Evolutionary conservation across 139 green algal genomes (phyloP).

Genomic region (Volvox reticuliferus): DNA sequence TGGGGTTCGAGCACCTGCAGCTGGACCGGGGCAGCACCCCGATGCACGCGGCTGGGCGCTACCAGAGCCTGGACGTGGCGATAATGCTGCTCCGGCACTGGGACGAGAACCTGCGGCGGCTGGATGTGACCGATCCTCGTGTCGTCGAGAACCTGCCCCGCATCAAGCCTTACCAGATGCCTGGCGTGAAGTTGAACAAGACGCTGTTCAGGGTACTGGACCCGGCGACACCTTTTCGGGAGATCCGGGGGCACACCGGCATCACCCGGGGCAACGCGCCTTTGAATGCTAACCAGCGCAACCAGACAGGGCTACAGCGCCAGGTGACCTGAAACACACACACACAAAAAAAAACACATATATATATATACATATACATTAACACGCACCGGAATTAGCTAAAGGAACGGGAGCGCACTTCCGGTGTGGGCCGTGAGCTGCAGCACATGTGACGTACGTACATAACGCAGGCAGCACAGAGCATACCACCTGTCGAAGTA

Average conservation of each 20-base stretch:
- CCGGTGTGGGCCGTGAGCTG: too few species aligned
- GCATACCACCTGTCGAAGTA: too few species aligned
- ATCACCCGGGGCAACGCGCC: neutral
- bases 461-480: too few species aligned
- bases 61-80: conserved; percentile 4
- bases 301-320: neutral
- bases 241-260: conserved; percentile 5
- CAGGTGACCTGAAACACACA: neutral
- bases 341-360: neutral
- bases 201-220: conserved; percentile 23
- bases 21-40: conserved; percentile 5
- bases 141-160: neutral
- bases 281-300: neutral
- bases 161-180: conserved; percentile 20
- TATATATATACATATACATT: neutral
- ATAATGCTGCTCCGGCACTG: conserved; percentile 30
- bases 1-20: conserved; percentile 2
- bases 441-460: too few species aligned
- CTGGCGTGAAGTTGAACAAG: neutral
- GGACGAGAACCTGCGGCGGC: neutral
- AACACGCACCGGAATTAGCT: neutral
- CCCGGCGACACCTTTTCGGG: neutral
- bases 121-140: conserved; percentile 28
- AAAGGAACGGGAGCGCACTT: too few species aligned
- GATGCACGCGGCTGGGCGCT: neutral